Evolutionary conservation across 2,329 filamentous ascomycete genomes (phyloP).

Genomic region (Colletotrichum filicis): DNA sequence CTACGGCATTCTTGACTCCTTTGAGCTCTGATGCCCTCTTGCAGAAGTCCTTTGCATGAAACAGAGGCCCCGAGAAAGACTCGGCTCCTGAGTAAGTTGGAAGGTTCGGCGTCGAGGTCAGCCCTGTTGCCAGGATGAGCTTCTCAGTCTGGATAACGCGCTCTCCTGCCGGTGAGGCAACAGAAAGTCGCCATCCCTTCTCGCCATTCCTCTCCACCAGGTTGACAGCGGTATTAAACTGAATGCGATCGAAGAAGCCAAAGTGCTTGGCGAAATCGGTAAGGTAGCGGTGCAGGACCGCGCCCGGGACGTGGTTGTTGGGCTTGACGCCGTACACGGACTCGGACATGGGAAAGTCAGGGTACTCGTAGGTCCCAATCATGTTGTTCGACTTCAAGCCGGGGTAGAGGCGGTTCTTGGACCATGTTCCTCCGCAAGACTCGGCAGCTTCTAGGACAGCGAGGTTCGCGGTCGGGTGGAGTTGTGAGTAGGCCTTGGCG

Average conservation of each 20-base stretch:
- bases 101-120: constrained; percentile 56
- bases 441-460: constrained; percentile 61
- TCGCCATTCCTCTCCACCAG: background rate
- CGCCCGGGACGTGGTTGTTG: background rate
- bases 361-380: constrained; percentile 70
- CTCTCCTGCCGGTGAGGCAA: background rate
- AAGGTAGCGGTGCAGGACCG: background rate
- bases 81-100: constrained; percentile 61
- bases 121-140: constrained; percentile 62
- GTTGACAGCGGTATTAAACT: background rate
- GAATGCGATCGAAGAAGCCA: background rate
- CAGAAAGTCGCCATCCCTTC: background rate
- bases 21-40: background rate
- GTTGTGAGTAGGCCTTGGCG: constrained; percentile 62
- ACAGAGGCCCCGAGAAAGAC: background rate
- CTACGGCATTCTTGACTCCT: background rate
- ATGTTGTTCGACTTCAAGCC: constrained; percentile 74
- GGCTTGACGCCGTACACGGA: constrained; percentile 52
- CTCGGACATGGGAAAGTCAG: constrained; percentile 69
- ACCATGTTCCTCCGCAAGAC: constrained; percentile 71
- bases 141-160: constrained; percentile 44
- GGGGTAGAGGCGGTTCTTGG: constrained; percentile 66
- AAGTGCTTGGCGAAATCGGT: background rate
- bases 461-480: constrained; percentile 58
- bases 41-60: background rate